Base-by-base conservation (phyloP, 768 basidiomycete genomes). In the Pholiota molesta region DNA sequence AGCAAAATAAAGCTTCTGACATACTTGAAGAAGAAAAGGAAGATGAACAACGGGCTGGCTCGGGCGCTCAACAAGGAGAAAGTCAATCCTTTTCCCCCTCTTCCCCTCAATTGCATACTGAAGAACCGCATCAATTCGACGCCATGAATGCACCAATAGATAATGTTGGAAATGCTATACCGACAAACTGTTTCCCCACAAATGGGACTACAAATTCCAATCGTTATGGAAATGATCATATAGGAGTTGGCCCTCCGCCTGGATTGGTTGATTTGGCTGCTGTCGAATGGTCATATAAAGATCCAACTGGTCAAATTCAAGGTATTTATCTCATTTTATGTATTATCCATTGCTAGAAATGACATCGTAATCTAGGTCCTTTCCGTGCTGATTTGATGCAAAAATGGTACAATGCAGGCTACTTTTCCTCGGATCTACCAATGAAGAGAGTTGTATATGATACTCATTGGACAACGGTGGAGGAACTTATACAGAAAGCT, bases 371-470 rank as follows among this genome's bases (percentile, higher is more conserved):
- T 31, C 19, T 64, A 97, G 95, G 95, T 61, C 95, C 95, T 5
- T 98, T 97, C 81, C 83, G 83, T 49, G 94, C 93, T 28, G 86
- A 90, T 63, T 67, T 91, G 58, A 97, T 98, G 95, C 95, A 97
- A 77, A 92, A 92, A 69, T 97, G 95, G 95, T 89, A 88, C 71
- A 87, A 93, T 55, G 91, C 91, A 68, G 91, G 92, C 16, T 98
- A 96, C 75, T 98, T 98, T 70, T 79, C 86, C 9, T 78, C 87
- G 28, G 89, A 93, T 64, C 82, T 98, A 26, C 86, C 92, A 35
- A 89, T 96, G 86, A 93, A 90, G 71, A 87, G 95, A 51, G 86
- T 84, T n/a, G 81, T 84, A 63, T 65, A 90, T 55, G 92, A 94
- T 70, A 68, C 69, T 13, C 83, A 87, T 13, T 94, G 89, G 89